Conservation (phyloP, 306 rosid genomes). For the Lablab purpureus region DNA sequence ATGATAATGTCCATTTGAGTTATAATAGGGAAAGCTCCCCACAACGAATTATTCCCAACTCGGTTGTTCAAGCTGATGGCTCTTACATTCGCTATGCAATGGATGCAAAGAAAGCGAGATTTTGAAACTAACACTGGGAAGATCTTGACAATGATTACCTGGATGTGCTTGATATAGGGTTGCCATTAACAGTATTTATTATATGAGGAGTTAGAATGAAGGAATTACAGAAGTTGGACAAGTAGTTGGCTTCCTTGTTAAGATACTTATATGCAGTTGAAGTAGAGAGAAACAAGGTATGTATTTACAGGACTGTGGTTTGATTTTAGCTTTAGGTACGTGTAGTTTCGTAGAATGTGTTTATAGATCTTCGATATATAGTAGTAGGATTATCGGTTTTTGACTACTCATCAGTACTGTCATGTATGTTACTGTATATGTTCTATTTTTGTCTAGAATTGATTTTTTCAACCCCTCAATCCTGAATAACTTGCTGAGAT, state of each 20-base stretch:
- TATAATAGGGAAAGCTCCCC: conserved; percentile 59
- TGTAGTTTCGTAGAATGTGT: conserved; percentile 10
- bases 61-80: conserved; percentile 71
- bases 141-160: conserved; percentile 28
- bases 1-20: conserved; percentile 52
- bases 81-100: conserved; percentile 58
- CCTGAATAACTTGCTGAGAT: background rate
- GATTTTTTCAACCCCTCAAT: background rate
- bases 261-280: too few relatives aligned
- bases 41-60: conserved; percentile 62
- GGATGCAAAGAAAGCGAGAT: conserved; percentile 67
- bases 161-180: background rate
- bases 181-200: conserved; percentile 34
- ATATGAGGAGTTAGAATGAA: conserved; percentile 34
- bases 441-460: background rate
- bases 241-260: conserved; percentile 33
- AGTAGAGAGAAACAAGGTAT: conserved; percentile 31
- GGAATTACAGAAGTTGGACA: background rate
- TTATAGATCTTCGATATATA: background rate
- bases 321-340: conserved; percentile 35
- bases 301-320: conserved; percentile 1
- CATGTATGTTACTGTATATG: background rate
- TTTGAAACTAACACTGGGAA: conserved; percentile 47
- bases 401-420: background rate
- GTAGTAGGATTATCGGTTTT: conserved; percentile 1